Evolutionary conservation across 2,329 filamentous ascomycete genomes (phyloP), one percentile per base, ranked within the genome.

Genomic region (Botrytis squamosa): DNA sequence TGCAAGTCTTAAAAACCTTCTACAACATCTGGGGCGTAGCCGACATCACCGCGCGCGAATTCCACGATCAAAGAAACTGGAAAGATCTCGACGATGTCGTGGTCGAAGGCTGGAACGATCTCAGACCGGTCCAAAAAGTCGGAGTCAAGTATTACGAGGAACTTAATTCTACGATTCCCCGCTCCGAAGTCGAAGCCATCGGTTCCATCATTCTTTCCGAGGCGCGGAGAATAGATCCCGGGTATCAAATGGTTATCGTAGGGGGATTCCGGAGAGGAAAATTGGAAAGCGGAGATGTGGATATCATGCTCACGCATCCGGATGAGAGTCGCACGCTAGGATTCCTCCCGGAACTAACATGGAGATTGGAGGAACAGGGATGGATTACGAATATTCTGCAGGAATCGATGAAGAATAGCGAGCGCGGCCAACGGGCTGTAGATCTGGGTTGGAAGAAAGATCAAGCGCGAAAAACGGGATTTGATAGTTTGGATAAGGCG

Each of bases 131-230:
- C 1, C 95, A 98, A 82, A 94, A 98, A 81, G 97, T 98, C 72
- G 95, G 96, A 0, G 85, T 98, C 63, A 98, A 98, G 81, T 98
- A 91, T 83, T 97, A 97, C 81, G 92, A 97, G 49, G 95, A 98
- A 76, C 92, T 99, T 72, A 84, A 88, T 64, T 82, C 86, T 25
- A 89, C 88, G 22, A 93, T 98, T 7, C 88, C 93, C 0, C 88
- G 94, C 1, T 74, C 80, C 0, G 94, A 98, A 81, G 92, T 94
- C 0, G 90, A 93, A 77, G 79, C 81, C 0, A 97, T 97, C 71
- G 89, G 88, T 0, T 79, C 83, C 7, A 84, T 86, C 1, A 87
- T 98, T 25, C 85, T 91, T 1, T 79, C 83, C 2, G 90, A 96
- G 75, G 94, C 94, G 1, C 88, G 90, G 64, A 83, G 81, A 29